Conservation (phyloP, 202 grass and related monocot species). For the Panicum hallii region DNA sequence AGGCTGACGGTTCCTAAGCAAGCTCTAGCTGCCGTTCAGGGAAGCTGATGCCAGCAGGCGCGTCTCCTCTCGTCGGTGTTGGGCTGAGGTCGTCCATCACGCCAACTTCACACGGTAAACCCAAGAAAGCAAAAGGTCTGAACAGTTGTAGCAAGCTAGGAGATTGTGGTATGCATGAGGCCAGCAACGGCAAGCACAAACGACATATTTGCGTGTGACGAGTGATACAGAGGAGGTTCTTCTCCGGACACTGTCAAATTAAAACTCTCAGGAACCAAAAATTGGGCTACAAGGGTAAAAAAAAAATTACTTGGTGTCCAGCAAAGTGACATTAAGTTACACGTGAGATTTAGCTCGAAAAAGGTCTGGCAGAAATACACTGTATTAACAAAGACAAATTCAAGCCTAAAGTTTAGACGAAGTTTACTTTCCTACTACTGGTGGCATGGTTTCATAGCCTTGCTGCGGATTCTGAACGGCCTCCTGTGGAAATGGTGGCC, state of each 20-base stretch:
- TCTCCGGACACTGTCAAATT: neutral
- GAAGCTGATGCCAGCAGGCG: neutral
- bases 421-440: conserved; percentile 49
- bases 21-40: neutral
- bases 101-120: conserved; percentile 11
- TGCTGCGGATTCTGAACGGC: conserved; percentile 45
- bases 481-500: conserved; percentile 40
- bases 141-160: neutral
- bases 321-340: neutral
- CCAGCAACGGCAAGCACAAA: neutral
- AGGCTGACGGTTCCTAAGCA: neutral
- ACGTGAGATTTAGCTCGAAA: neutral
- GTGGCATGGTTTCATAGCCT: conserved; percentile 25
- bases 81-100: neutral
- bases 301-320: neutral
- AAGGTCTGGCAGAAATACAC: neutral
- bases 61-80: neutral
- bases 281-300: neutral
- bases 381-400: neutral
- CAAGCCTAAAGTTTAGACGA: neutral
- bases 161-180: neutral
- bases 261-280: neutral
- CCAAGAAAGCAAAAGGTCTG: neutral
- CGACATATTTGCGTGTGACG: neutral
- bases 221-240: neutral